These are phyloP conservation scores for Rhodofomes roseus DNA, from an alignment of 1,284 basidiomycete genomes.

Conservation along the genomic window DNA sequence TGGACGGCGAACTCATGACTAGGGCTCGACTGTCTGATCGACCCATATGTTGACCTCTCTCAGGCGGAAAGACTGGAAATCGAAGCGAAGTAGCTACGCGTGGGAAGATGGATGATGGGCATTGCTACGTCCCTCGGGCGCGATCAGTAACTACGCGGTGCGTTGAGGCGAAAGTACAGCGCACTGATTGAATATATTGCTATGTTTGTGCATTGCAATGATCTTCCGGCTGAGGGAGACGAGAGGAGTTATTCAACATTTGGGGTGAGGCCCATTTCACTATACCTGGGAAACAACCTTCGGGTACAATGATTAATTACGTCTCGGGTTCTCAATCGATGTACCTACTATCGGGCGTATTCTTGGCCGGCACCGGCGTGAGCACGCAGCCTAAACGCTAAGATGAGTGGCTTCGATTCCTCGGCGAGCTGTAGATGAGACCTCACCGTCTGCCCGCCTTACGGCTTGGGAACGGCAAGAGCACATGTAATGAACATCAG, in stretches of 20 bases:
- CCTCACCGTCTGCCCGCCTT: neutral
- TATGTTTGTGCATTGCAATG: too few relatives aligned
- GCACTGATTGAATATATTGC: too few relatives aligned
- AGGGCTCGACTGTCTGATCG: neutral
- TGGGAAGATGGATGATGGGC: neutral
- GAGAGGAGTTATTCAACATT: too few relatives aligned
- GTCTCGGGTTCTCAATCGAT: neutral
- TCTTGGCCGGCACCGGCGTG: neutral
- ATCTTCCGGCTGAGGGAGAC: too few relatives aligned
- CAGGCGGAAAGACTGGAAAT: neutral
- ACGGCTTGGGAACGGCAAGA: neutral
- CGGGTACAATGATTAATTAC: too few relatives aligned
- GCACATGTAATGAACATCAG: neutral
- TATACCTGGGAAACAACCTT: too few relatives aligned
- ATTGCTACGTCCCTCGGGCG: neutral
- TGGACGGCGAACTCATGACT: slow-evolving; percentile 4
- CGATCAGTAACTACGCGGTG: neutral
- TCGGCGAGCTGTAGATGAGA: neutral
- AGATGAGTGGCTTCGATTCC: neutral
- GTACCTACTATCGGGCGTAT: neutral
- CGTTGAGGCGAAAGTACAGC: too few relatives aligned
- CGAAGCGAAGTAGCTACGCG: neutral
- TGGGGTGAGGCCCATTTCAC: too few relatives aligned
- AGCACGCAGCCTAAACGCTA: neutral
- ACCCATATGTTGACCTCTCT: neutral